A percentile compares a stretch with the other conserved stretches of the same genome.
Evolutionary conservation across 2,329 filamentous ascomycete species (phyloP).

Genomic region (Tolypocladium tundrense): DNA sequence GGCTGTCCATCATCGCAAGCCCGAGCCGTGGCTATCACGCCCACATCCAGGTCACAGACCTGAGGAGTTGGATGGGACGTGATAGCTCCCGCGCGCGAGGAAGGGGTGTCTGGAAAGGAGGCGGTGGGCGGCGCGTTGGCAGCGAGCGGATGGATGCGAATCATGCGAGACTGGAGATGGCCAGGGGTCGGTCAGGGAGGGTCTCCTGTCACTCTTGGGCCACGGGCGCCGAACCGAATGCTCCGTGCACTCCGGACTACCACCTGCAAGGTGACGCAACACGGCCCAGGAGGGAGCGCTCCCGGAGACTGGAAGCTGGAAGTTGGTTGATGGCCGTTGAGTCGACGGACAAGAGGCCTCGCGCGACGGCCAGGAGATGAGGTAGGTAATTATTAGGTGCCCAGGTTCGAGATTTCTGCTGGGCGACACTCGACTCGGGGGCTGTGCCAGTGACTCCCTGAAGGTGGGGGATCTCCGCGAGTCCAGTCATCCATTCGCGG

Average conservation of each 20-base stretch:
- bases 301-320: background rate
- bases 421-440: background rate
- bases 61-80: conserved; percentile 12
- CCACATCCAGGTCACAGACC: conserved; percentile 13
- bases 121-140: conserved; percentile 1
- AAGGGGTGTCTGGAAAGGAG: conserved; percentile 4
- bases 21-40: conserved; percentile 8
- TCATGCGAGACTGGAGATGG: background rate
- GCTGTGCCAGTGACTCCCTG: background rate
- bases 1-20: conserved; percentile 8
- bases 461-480: background rate
- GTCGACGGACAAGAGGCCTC: background rate
- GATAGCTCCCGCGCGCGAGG: conserved; percentile 5
- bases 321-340: background rate
- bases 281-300: background rate
- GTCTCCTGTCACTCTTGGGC: background rate
- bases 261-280: background rate
- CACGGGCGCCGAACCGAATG: background rate
- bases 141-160: background rate
- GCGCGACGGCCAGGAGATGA: background rate
- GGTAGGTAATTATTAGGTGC: background rate
- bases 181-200: background rate
- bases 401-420: background rate
- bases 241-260: background rate
- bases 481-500: background rate